Conservation (phyloP, 1,139 yeast species). For the Hyphopichia khmerensis region DNA sequence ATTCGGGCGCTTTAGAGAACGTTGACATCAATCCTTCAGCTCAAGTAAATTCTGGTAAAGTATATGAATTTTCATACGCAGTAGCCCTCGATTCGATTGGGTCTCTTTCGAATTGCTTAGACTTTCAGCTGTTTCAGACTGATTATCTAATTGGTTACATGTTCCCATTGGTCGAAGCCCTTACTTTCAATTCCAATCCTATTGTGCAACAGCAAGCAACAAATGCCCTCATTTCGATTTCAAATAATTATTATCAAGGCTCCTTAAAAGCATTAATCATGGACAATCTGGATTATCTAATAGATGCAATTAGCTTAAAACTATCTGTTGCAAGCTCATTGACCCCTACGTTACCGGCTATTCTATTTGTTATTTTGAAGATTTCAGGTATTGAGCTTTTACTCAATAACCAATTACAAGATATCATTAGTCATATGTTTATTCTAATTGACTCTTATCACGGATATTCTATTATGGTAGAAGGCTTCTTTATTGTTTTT, state of each 20-base stretch:
- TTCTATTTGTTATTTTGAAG: slow-evolving; percentile 63
- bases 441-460: slow-evolving; percentile 79
- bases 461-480: slow-evolving; percentile 70
- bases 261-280: slow-evolving; percentile 55
- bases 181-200: slow-evolving; percentile 29
- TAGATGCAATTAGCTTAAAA: slow-evolving; percentile 71
- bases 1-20: slow-evolving; percentile 3
- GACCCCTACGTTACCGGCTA: slow-evolving; percentile 72
- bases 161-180: slow-evolving; percentile 33
- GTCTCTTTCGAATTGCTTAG: slow-evolving; percentile 19
- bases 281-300: slow-evolving; percentile 75
- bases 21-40: neutral
- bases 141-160: slow-evolving; percentile 33
- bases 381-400: slow-evolving; percentile 69
- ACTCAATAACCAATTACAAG: slow-evolving; percentile 57
- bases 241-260: slow-evolving; percentile 55
- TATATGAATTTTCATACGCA: slow-evolving; percentile 23
- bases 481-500: slow-evolving; percentile 74
- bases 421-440: slow-evolving; percentile 71
- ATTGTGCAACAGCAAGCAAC: slow-evolving; percentile 31
- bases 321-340: slow-evolving; percentile 63
- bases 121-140: slow-evolving; percentile 28
- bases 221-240: slow-evolving; percentile 31
- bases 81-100: slow-evolving; percentile 35
- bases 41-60: slow-evolving; percentile 4